These are phyloP conservation scores for Huntiella bhutanensis DNA, from an alignment of 2,329 filamentous ascomycete species.

Conservation along the genomic window DNA sequence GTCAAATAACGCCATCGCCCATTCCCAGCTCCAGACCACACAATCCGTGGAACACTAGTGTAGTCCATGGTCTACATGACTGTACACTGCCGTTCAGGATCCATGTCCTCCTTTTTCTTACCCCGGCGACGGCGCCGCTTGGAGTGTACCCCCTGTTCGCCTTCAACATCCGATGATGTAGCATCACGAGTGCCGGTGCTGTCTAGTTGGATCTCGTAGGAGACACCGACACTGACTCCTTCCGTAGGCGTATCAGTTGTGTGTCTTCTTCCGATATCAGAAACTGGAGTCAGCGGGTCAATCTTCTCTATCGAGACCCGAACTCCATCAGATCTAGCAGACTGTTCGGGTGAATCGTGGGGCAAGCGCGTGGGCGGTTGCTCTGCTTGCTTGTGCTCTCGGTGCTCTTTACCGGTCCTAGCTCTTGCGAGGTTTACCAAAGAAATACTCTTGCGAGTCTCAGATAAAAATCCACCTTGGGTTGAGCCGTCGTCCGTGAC, in stretches of 20 bases:
- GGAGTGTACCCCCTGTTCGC: neutral
- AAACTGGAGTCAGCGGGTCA: no score
- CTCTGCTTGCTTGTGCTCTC: constrained; percentile 3
- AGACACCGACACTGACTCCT: neutral
- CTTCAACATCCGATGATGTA: neutral
- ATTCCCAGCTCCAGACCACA: no score
- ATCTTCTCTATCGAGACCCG: no score
- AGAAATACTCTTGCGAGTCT: constrained; percentile 10
- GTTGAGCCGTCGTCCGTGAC: neutral
- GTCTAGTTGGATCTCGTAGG: neutral
- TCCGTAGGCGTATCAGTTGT: no score
- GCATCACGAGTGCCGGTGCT: neutral
- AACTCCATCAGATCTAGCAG: no score
- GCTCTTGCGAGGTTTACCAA: constrained; percentile 8
- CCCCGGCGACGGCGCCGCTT: constrained; percentile 7
- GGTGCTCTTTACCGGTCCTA: constrained; percentile 5
- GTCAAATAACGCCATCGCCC: no score
- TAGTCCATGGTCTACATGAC: constrained; percentile 5
- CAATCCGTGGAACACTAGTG: neutral
- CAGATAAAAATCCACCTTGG: constrained; percentile 1
- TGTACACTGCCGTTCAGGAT: constrained; percentile 8
- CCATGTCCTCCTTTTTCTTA: constrained; percentile 6
- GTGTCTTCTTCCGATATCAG: no score
- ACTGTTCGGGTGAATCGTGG: neutral
- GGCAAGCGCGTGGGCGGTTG: neutral